Percentiles rank a stretch among this genome's conserved stretches.
These are phyloP conservation scores for Penicillium olsonii DNA, from an alignment of 2,329 filamentous ascomycete genomes.

Conservation along the genomic window DNA sequence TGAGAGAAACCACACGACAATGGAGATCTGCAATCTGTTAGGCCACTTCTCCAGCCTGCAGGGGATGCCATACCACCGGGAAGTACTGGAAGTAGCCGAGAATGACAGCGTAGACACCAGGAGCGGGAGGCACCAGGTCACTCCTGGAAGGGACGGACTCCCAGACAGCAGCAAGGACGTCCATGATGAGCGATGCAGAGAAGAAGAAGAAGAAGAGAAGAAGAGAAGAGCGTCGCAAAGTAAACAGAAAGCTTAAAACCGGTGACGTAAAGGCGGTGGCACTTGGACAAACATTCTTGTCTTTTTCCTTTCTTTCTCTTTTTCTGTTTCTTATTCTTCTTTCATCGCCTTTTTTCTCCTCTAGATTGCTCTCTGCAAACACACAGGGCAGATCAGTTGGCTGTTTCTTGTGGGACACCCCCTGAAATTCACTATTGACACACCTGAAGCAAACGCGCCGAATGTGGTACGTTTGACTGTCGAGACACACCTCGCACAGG, in stretches of 20 bases:
- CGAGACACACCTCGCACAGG: conserved; percentile 99
- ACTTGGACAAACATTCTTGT: background rate
- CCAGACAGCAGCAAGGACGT: conserved; percentile 23
- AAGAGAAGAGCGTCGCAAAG: background rate
- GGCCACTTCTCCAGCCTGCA: background rate
- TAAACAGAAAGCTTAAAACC: conserved; percentile 2
- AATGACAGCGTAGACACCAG: conserved; percentile 38
- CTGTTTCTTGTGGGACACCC: too few species aligned
- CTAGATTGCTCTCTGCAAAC: too few species aligned
- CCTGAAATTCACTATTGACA: too few species aligned
- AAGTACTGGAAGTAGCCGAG: conserved; percentile 46
- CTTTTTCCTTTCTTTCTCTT: conserved; percentile 55
- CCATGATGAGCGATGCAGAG: conserved; percentile 17
- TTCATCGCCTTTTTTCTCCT: too few species aligned
- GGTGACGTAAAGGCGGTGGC: conserved; percentile 13
- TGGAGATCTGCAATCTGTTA: conserved; percentile 59
- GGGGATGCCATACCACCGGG: conserved; percentile 38
- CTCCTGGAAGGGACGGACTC: conserved; percentile 26
- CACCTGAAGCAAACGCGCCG: conserved; percentile 91
- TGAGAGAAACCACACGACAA: conserved; percentile 71
- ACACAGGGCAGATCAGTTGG: too few species aligned
- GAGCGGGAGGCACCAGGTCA: conserved; percentile 42
- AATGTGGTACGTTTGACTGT: conserved; percentile 81
- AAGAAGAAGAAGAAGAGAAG: too few species aligned
- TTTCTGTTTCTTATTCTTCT: too few species aligned